These are phyloP conservation scores for Fraxinus sp. DNA, from an alignment of 305 asterid species.

Conservation along the genomic window DNA sequence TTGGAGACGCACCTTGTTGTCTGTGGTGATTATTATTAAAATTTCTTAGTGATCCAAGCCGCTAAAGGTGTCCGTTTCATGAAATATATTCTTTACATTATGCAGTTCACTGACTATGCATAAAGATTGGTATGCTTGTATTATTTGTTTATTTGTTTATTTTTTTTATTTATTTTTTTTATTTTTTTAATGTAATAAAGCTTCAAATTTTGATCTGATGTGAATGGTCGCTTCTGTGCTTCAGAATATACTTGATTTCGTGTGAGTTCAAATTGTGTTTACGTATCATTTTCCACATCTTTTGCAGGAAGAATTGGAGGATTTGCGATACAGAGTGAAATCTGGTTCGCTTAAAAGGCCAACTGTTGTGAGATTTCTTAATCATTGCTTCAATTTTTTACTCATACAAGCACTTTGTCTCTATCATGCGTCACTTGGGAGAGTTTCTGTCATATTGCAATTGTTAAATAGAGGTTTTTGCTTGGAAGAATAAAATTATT, in stretches of 20 bases:
- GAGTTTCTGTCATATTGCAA: slow-evolving; percentile 12
- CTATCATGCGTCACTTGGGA: neutral
- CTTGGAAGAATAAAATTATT: neutral
- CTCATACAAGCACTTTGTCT: slow-evolving; percentile 19
- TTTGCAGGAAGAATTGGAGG: slow-evolving; percentile 78
- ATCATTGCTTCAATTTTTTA: slow-evolving; percentile 19
- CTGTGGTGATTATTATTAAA: neutral
- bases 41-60: slow-evolving; percentile 5
- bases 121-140: neutral
- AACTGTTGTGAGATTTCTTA: slow-evolving; percentile 60
- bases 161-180: neutral
- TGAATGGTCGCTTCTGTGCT: neutral
- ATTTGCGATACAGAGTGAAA: slow-evolving; percentile 66
- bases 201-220: slow-evolving; percentile 17
- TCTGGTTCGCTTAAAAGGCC: slow-evolving; percentile 64
- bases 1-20: neutral
- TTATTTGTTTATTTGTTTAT: neutral
- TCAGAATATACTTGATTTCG: neutral
- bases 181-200: neutral
- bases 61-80: slow-evolving; percentile 7
- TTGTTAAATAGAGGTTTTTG: slow-evolving; percentile 12
- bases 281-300: slow-evolving; percentile 24
- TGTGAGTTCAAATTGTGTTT: slow-evolving; percentile 3
- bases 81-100: neutral
- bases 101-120: slow-evolving; percentile 7